Evolutionary conservation across 2,329 filamentous ascomycete genomes (phyloP), one percentile per base, ranked within the genome.

Genomic region (Alternaria arbusti): DNA sequence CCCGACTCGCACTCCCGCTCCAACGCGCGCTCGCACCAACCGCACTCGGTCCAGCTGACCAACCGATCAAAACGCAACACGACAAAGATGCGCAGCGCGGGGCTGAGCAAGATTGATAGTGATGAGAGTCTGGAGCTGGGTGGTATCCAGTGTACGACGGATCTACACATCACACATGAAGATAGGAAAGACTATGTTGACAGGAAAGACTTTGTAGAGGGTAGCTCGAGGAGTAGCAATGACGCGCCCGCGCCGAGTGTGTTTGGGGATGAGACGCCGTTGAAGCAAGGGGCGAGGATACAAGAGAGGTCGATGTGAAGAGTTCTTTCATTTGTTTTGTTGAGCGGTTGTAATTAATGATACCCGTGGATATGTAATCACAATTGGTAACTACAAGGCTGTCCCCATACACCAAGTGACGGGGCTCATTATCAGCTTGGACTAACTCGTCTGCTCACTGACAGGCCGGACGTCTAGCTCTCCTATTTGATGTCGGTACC

Each of bases 251-350:
- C 50, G 45, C 57, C 63, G n/a, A 65, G 63, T n/a, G 66, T 69
- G 54, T 77, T 72, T 63, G 74, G 69, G 1, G 74, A 77, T 54
- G 74, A 77, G 46, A 70, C 63, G 5, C 73, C 73, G 6, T 30
- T 77, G 46, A 73, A 73, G 62, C 36, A 63, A 15, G 28, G 51
- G 6, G 26, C 36, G 12, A 54, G 55, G 46, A 12, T 59, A 5
- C 47, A n/a, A 26, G 59, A 65, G 36, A 63, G 47, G 40, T 50
- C 43, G 28, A 13, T 59, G 43, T 62, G 30, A 25, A 45, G 11
- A 36, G 25, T 32, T 13, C 1, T 49, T 40, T 36, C 43, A 1
- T 28, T 32, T 32, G 22, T 60, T 55, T 55, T 43, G 6, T 28
- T 22, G 20, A 36, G 30, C 20, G 22, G 20, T 20, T 22, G 9